Percentiles rank a stretch among this genome's conserved stretches.
Conservation (phyloP, 257 asterid species). For the Nyctanthes arbortristis region DNA sequence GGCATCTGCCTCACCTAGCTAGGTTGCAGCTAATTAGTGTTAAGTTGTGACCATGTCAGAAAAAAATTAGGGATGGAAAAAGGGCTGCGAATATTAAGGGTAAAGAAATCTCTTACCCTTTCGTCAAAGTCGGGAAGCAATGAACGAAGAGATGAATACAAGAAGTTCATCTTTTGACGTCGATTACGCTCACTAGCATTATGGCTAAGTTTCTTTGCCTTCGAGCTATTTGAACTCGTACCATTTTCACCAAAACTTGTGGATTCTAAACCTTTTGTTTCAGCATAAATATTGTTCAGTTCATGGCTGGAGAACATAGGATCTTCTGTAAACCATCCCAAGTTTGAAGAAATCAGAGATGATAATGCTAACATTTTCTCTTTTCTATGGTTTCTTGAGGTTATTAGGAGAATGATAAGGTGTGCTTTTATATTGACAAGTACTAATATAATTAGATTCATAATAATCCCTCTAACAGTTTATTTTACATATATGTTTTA, state of each 20-base stretch:
- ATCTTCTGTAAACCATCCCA: conserved; percentile 40
- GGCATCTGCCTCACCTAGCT: too few species aligned
- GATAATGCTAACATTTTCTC: not conserved
- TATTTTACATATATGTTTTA: too few species aligned
- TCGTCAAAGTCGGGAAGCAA: conserved; percentile 67
- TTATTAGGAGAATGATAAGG: not conserved
- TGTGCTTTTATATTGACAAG: not conserved
- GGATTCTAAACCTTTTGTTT: conserved; percentile 9
- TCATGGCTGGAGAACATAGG: conserved; percentile 16
- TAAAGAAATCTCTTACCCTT: conserved; percentile 18
- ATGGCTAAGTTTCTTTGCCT: conserved; percentile 59
- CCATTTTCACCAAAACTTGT: not conserved
- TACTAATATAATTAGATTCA: not conserved
- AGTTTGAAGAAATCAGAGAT: not conserved
- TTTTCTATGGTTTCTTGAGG: not conserved
- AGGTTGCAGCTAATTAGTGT: too few species aligned
- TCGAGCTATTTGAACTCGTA: conserved; percentile 1
- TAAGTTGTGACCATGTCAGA: too few species aligned
- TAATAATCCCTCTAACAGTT: not conserved
- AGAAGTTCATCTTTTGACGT: conserved; percentile 55
- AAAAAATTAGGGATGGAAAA: too few species aligned
- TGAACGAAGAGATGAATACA: conserved; percentile 65
- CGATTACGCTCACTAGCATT: conserved; percentile 81
- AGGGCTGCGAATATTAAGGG: too few species aligned
- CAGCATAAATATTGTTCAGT: conserved; percentile 25